Evolutionary conservation across 176 grass and related monocot species (phyloP), one percentile per base, ranked within the genome.

Genomic region (Typha latifolia): DNA sequence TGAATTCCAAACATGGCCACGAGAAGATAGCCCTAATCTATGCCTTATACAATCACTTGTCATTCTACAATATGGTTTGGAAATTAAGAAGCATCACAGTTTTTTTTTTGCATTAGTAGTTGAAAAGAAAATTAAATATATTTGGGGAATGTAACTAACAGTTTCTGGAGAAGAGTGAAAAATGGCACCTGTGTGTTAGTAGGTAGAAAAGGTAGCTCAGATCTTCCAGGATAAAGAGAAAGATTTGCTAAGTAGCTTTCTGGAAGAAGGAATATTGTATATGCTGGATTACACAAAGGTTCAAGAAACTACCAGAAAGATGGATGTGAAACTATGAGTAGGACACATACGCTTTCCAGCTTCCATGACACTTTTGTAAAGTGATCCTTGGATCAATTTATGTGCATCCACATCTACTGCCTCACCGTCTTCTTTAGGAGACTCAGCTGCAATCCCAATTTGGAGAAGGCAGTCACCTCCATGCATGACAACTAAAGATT

Each of bases 201-300:
- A 20, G 93, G 93, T 22, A 97, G 86, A 78, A 97, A 97, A 11
- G 93, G 76, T 21, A 97, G 26, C 73, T 89, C 85, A 27, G 83
- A 78, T 50, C 78, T 86, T 67, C 88, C 88, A 59, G 93, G 88
- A 74, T 92, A 97, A 20, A 97, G 50, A 73, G 81, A 73, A 57
- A 92, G 84, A 66, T 97, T 92, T 82, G 93, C 88, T 69, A 97
- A 74, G 71, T 92, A 97, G 52, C 72, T 91, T 84, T 97, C 91
- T 96, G 82, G 15, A 78, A 71, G 73, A 63, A 47, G 50, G 12
- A 23, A 50, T 1, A 14, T 66, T 74, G 32, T 69, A 71, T 5
- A 32, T 66, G 61, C n/a, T 74, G 50, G 16, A 65, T 15, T 52
- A 43, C 37, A 10, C 10, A 6, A 43, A 43, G 7, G 9, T 43